phyloP scores from a whole-genome alignment of 2,329 filamentous ascomycete species.

The Hypoxylon sp. region DNA sequence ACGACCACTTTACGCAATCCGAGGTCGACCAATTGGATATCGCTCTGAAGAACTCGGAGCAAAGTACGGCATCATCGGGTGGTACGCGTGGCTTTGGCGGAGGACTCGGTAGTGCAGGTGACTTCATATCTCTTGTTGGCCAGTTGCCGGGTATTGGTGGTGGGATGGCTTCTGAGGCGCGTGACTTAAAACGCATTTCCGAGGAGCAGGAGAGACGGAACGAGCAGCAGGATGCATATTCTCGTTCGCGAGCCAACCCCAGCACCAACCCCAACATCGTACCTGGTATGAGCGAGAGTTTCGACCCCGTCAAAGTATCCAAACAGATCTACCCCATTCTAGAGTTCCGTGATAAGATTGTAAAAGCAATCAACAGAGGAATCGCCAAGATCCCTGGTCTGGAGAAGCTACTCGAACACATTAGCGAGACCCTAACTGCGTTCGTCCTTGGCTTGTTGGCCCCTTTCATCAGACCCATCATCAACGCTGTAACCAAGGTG shows the following conservation, averaged over 20 bases:
- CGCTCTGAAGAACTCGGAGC: constrained; percentile 78
- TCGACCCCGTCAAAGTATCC: constrained; percentile 83
- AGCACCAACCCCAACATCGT: constrained; percentile 73
- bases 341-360: constrained; percentile 93
- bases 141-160: constrained; percentile 81
- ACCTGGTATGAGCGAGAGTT: constrained; percentile 80
- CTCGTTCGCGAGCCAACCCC: constrained; percentile 61
- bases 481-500: constrained; percentile 85
- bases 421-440: constrained; percentile 91
- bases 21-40: constrained; percentile 86
- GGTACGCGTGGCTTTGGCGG: constrained; percentile 61
- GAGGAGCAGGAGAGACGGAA: constrained; percentile 71
- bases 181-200: constrained; percentile 73
- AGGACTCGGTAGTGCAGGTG: constrained; percentile 57
- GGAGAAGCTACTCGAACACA: constrained; percentile 90
- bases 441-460: constrained; percentile 93
- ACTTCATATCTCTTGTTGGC: constrained; percentile 80
- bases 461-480: constrained; percentile 92
- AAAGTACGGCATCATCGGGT: constrained; percentile 57
- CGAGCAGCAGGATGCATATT: constrained; percentile 49
- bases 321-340: constrained; percentile 94
- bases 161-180: constrained; percentile 77
- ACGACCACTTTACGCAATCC: constrained; percentile 87
- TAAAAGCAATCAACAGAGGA: constrained; percentile 85
- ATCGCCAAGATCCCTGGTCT: constrained; percentile 94